Evolutionary conservation across 768 basidiomycete species (phyloP), one percentile per base, ranked within the genome.

Genomic region (Calocera cornea): DNA sequence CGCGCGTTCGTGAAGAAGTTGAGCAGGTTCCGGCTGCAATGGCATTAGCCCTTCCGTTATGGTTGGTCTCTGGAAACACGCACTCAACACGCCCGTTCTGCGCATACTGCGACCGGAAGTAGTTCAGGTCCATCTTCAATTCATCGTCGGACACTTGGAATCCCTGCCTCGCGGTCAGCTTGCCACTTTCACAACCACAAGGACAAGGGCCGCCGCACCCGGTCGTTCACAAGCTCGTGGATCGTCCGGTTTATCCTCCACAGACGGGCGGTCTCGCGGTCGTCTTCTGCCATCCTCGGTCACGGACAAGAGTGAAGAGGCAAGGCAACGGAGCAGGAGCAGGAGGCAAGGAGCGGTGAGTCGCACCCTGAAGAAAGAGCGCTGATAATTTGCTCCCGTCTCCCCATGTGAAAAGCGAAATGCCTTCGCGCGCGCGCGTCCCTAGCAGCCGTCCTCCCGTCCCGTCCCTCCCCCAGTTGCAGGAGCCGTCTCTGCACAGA

Each of bases 231-330:
- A 65, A 99, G 86, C 78, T 99, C 95, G 75, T 97, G 95, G 47
- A 97, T 89, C 64, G 97, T 98, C 73, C 92, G 80, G 77, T 93
- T 93, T 70, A 98, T 94, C 74, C 95, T 89, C 92, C 94, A 98
- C 74, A 98, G 82, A 74, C 87, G 87, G 68, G 94, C 74, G 40
- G 78, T 71, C 68, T 79, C 78, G 69, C 77, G 65, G 27, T 76
- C 76, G 34, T 72, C 74, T 41, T 74, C 75, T 11, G 73, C 54
- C 54, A 60, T 60, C 22, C 14, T 33, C 14, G 11, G 14, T 31
- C 54, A 29, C 11, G 19, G 54, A 8, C 14, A 33, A 27, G 7
- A 33, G 8, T 11, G 2, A 27, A 60, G 54, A 8, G 2, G 24
- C 7, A n/a, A 27, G 27, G 19, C 22, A 27, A 60, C 27, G 14